These are phyloP conservation scores for Oryza meridionalis DNA, from an alignment of 176 grass and related monocot species.

Conservation along the genomic window DNA sequence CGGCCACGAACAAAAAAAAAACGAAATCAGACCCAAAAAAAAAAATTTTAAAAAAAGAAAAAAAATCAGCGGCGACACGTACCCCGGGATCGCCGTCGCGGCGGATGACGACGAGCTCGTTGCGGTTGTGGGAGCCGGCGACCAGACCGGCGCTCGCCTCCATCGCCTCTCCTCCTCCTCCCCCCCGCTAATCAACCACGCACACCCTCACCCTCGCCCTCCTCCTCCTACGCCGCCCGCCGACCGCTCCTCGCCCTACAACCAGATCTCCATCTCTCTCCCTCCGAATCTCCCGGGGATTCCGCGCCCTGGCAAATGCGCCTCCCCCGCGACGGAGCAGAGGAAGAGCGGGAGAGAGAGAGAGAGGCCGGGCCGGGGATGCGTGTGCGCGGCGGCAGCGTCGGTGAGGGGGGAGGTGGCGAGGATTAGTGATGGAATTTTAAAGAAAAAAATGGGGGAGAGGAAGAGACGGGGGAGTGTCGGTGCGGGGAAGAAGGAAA, in stretches of 20 bases:
- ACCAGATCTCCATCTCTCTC: constrained; percentile 39
- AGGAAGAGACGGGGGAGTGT: constrained; percentile 29
- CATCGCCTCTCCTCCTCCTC: constrained; percentile 47
- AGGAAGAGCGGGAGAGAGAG: too few relatives aligned
- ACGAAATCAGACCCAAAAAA: background rate
- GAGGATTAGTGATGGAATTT: constrained; percentile 37
- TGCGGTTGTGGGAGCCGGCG: constrained; percentile 88
- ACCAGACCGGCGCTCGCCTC: constrained; percentile 90
- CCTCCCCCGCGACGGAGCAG: constrained; percentile 23
- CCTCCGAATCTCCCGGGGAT: background rate
- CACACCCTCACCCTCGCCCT: background rate
- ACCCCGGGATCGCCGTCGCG: constrained; percentile 90
- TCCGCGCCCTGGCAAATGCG: background rate
- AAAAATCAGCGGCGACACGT: constrained; percentile 30
- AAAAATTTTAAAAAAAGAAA: background rate
- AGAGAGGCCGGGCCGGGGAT: background rate
- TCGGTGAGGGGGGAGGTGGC: constrained; percentile 1
- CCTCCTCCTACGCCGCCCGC: background rate
- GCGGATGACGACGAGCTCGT: constrained; percentile 95
- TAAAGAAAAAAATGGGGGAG: constrained; percentile 34
- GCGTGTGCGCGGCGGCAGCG: constrained; percentile 37
- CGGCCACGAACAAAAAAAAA: background rate
- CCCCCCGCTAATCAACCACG: background rate
- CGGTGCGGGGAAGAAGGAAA: constrained; percentile 27
- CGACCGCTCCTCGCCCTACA: constrained; percentile 11